Base-by-base conservation (phyloP, 345 rosid genomes). In the Streptanthus diversifolius region DNA sequence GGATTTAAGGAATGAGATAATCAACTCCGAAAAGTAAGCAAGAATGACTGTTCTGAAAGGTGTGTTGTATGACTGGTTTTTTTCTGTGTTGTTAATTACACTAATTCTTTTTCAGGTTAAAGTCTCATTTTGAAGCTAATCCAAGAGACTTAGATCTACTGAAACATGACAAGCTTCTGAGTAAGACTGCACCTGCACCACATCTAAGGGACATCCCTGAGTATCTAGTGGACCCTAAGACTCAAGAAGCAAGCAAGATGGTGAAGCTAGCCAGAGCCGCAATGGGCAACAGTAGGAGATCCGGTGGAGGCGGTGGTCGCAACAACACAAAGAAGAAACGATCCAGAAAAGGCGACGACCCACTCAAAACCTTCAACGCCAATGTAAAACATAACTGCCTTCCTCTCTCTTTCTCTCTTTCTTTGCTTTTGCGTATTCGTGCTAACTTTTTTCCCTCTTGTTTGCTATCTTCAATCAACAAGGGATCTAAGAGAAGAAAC, bases 1-100 rank as follows among this genome's bases (percentile, higher is more conserved):
- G 81, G 95, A 95, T 81, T 77, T 89, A 76, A 91, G 96, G 70
- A 91, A 89, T 70, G 95, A 89, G 79, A 89, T 91, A 4, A 82
- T 95, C 61, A 91, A 95, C 80, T 95, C 96, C 5, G 95, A 88
- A 70, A 95, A 88, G 97, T 91, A 82, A 89, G 95, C 83, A 57
- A 70, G 24, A 55, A 8, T 8, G 10, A 10, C 0, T 33, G 0
- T 8, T 76, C 3, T 18, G 21, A 19, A 19, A 7, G 12, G 7
- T 4, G 40, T 27, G n/a, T n/a, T 18, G 9, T 48, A 33, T 14
- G n/a, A n/a, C 0, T 24, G 15, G 8, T 0, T 10, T 27, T 5
- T 9, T 8, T 53, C 8, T 33, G 17, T 36, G 5, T 39, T 29
- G 21, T 43, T 51, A 36, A 22, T 22, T 3, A 60, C 30, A n/a